A percentile compares a stretch with the other conserved stretches of the same genome.
Conservation (phyloP, 495 filamentous ascomycete genomes). For the Xylaria curta region DNA sequence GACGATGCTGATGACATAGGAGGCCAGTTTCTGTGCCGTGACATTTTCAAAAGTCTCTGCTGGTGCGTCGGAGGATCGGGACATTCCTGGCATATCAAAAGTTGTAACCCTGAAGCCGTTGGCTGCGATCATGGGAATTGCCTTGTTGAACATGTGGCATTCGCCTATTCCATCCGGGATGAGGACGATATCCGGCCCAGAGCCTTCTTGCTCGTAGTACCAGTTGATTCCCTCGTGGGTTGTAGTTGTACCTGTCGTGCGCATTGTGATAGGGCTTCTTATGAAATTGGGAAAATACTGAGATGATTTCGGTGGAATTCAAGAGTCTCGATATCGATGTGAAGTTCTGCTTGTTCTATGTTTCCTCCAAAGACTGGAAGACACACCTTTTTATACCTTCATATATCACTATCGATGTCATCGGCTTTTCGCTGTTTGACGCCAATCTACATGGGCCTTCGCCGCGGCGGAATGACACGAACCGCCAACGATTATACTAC, state of each 20-base stretch:
- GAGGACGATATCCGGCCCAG: slow-evolving; percentile 35
- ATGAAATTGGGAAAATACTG: background rate
- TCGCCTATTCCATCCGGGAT: slow-evolving; percentile 41
- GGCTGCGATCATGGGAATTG: slow-evolving; percentile 26
- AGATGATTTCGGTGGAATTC: background rate
- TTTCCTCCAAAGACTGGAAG: background rate
- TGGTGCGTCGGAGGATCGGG: slow-evolving; percentile 30
- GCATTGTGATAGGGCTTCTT: slow-evolving; percentile 17
- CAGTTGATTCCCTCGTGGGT: slow-evolving; percentile 37
- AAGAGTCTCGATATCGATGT: background rate
- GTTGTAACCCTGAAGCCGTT: slow-evolving; percentile 36
- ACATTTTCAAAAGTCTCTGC: slow-evolving; percentile 25
- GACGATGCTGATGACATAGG: slow-evolving; percentile 36
- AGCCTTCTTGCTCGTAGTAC: slow-evolving; percentile 34
- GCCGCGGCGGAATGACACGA: slow-evolving; percentile 7
- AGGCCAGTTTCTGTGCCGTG: slow-evolving; percentile 31
- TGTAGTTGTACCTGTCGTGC: slow-evolving; percentile 20
- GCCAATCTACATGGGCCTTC: background rate
- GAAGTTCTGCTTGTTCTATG: background rate
- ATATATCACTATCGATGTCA: background rate
- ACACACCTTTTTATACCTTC: background rate
- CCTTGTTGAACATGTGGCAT: slow-evolving; percentile 32
- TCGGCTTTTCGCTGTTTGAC: background rate
- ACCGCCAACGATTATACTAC: background rate
- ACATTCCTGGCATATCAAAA: slow-evolving; percentile 43